Evolutionary conservation across 257 asterid species (phyloP), one percentile per base, ranked within the genome.

Genomic region (Lycium ferocissimum): DNA sequence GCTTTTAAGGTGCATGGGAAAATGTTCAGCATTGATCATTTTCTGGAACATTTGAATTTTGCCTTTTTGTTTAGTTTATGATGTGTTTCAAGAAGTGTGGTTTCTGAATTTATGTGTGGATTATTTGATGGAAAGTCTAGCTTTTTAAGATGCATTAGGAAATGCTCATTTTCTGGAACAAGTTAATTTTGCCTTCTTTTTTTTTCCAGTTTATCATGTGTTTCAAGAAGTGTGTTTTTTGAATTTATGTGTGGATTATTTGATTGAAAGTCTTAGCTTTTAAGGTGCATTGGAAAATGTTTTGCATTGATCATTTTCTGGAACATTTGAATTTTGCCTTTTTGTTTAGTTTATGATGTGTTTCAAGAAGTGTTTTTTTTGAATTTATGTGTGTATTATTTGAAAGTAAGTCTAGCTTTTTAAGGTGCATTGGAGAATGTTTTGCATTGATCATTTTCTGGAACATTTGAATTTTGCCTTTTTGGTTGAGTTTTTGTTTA

Each of bases 1-100:
- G n/a, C 0, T 67, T 67, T 14, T 7, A 37, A 37, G 78, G 49
- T 67, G 17, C 72, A 26, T 5, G 26, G 12, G 45, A 26, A 13
- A 65, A 12, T 65, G 15, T 65, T 65, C 13, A 26, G 75, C 20
- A 67, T 35, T 35, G 49, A 15, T 80, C 83, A 80, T 80, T 54
- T 71, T 40, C 12, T 71, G 3, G 80, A 40, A 35, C 17, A 38
- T 71, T 45, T 11, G 59, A 56, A 12, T 56, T 58, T 58, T 14
- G 51, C 9, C 22, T 84, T 80, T 81, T 87, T 51, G 61, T 84
- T 83, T 26, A n/a, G 56, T 58, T 35, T 45, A n/a, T 18, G 83
- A 15, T 51, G 51, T 79, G 20, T 54, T n/a, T 54, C 0, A 4
- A 8, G 12, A 9, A 49, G 3, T n/a, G 37, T 51, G 17, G 0